Conservation (phyloP, 257 asterid genomes). For the Fraxinus anomala region DNA sequence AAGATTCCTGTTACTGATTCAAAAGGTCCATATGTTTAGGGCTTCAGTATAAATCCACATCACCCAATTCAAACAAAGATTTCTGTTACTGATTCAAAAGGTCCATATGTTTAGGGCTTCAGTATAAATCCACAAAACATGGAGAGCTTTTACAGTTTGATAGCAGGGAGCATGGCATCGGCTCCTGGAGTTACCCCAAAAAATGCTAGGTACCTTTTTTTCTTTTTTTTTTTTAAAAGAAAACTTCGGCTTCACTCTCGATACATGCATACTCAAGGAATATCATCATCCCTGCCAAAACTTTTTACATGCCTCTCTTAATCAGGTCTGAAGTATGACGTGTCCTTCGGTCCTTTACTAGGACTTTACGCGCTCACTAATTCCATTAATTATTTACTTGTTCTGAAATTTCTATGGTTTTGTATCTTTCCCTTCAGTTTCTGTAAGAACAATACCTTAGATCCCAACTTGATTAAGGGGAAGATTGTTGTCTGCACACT, state of each 20-base stretch:
- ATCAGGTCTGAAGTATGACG: neutral
- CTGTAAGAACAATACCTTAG: conserved; percentile 52
- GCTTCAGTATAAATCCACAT: conserved; percentile 52
- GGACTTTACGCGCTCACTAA: neutral
- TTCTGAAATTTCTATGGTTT: conserved; percentile 8
- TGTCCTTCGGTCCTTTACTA: neutral
- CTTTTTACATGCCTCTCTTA: neutral
- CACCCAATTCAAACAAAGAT: neutral
- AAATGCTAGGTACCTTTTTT: conserved; percentile 45
- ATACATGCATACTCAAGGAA: neutral
- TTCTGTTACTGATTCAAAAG: conserved; percentile 20
- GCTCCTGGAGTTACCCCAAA: conserved; percentile 45
- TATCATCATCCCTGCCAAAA: neutral
- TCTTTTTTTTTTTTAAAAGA: neutral
- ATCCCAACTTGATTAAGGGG: conserved; percentile 50
- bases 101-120: conserved; percentile 44
- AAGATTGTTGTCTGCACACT: conserved; percentile 53
- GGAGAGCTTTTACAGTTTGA: conserved; percentile 39
- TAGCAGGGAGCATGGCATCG: conserved; percentile 52
- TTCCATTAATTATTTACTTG: conserved; percentile 2
- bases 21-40: conserved; percentile 36
- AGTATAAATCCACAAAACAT: conserved; percentile 46
- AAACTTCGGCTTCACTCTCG: neutral
- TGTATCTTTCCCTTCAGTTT: conserved; percentile 35
- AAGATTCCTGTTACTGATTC: conserved; percentile 17